Conservation (phyloP, 2,329 filamentous ascomycete genomes). For the Penicillium sp. region DNA sequence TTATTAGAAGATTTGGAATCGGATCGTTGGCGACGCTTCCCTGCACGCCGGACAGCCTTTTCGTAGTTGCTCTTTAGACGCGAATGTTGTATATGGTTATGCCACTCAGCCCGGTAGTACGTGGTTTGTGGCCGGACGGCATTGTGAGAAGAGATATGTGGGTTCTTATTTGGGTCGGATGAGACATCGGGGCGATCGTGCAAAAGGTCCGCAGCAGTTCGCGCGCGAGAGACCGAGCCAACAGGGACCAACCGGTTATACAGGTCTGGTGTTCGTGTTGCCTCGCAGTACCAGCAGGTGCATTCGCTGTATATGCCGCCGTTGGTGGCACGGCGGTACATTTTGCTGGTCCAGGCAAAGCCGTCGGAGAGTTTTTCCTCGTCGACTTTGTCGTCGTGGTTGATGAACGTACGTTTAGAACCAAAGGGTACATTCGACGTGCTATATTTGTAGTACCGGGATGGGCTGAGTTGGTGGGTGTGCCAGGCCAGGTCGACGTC, state of each 20-base stretch:
- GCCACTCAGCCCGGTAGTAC: slow-evolving; percentile 16
- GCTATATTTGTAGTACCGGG: slow-evolving; percentile 46
- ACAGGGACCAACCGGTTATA: slow-evolving; percentile 42
- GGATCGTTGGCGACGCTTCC: slow-evolving; percentile 31
- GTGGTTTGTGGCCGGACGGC: slow-evolving; percentile 48
- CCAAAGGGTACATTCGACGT: slow-evolving; percentile 34
- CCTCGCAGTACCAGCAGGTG: slow-evolving; percentile 62
- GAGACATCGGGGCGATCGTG: slow-evolving; percentile 45
- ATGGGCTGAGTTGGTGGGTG: slow-evolving; percentile 31
- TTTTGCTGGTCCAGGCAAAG: slow-evolving; percentile 71
- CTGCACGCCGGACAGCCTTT: slow-evolving; percentile 31
- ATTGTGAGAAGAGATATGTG: slow-evolving; percentile 73
- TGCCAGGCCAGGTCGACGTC: slow-evolving; percentile 39
- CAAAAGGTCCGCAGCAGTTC: slow-evolving; percentile 48
- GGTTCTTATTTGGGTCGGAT: slow-evolving; percentile 53
- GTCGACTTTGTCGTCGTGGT: slow-evolving; percentile 82
- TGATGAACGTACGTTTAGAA: slow-evolving; percentile 56
- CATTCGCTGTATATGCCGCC: slow-evolving; percentile 55
- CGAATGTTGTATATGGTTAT: too few relatives aligned
- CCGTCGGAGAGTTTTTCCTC: slow-evolving; percentile 60
- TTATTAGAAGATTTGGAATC: slow-evolving; percentile 29
- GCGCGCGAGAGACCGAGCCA: slow-evolving; percentile 51
- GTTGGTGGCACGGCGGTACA: slow-evolving; percentile 63
- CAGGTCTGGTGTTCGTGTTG: slow-evolving; percentile 58
- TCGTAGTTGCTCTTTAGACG: slow-evolving; percentile 52